phyloP scores from a whole-genome alignment of 2,329 filamentous ascomycete species.

The Trichoderma guizhouense region DNA sequence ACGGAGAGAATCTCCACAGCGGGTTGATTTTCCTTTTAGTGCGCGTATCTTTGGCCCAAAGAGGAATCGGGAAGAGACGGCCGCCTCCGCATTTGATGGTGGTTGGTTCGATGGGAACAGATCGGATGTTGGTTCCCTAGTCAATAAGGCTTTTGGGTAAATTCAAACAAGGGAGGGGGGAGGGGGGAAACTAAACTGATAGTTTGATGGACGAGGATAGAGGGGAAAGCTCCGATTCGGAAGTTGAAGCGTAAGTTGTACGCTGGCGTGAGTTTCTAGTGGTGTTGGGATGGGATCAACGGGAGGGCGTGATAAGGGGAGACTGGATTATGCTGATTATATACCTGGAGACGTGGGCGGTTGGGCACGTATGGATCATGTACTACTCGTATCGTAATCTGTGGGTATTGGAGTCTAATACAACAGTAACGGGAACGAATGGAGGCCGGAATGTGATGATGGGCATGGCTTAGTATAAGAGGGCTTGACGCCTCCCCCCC shows the following conservation, averaged over 20 bases:
- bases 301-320: neutral
- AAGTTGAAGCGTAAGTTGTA: slow-evolving; percentile 1
- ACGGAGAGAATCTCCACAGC: neutral
- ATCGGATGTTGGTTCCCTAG: neutral
- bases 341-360: neutral
- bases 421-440: neutral
- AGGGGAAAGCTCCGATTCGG: neutral
- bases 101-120: neutral
- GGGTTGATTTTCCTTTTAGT: neutral
- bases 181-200: neutral
- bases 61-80: neutral
- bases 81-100: slow-evolving; percentile 8
- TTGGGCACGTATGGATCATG: neutral
- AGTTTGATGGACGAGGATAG: neutral
- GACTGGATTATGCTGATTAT: neutral
- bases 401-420: neutral
- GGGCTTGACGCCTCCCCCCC: neutral
- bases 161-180: neutral
- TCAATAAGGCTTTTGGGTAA: neutral
- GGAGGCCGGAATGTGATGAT: neutral
- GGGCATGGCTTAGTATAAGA: neutral
- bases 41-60: slow-evolving; percentile 18
- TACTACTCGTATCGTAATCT: neutral
- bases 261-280: neutral
- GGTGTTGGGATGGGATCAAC: neutral